Evolutionary conservation across 2,329 filamentous ascomycete genomes (phyloP), one percentile per base, ranked within the genome.

Genomic region (Diaporthe batatas): DNA sequence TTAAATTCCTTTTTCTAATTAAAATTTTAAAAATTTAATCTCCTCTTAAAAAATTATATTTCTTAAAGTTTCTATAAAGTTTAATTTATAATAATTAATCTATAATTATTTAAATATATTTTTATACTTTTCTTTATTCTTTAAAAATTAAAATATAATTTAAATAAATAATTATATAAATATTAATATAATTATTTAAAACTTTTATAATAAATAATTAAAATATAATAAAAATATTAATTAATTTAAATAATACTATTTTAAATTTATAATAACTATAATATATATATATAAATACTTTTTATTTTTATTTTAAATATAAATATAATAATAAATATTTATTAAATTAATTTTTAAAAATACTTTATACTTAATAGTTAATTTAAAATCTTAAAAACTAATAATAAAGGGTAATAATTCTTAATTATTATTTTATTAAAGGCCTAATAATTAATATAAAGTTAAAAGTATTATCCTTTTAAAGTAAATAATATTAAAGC

Each of bases 111-210:
- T 51, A 51, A 25, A 51, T 51, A 51, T 51, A 51, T 12, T 47
- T 21, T 47, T 21, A 23, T 51, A 23, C 6, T 51, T 12, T 7
- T 51, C 3, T 23, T 23, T 51, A 23, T 23, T 47, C n/a, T 21
- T 47, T 21, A 47, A 47, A 51, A 36, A 36, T 51, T 12, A 51
- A 51, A 51, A 51, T 51, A 51, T 51, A 25, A 23, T 51, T 23
- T 51, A 51, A 51, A 51, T 51, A 51, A 23, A 51, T 51, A 51
- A 51, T 51, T n/a, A 51, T 51, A 51, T 51, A 51, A 2, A 51
- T 51, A 51, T 51, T 51, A 32, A 54, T 54, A 54, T 54, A 54
- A 18, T 54, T 8, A 1, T 14, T 36, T 8, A 54, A 18, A 8
- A 54, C 6, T 32, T 54, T 8, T 21, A 21, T 55, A 21, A 8